These are phyloP conservation scores for Monilinia laxa DNA, from an alignment of 2,329 filamentous ascomycete genomes.

Conservation along the genomic window DNA sequence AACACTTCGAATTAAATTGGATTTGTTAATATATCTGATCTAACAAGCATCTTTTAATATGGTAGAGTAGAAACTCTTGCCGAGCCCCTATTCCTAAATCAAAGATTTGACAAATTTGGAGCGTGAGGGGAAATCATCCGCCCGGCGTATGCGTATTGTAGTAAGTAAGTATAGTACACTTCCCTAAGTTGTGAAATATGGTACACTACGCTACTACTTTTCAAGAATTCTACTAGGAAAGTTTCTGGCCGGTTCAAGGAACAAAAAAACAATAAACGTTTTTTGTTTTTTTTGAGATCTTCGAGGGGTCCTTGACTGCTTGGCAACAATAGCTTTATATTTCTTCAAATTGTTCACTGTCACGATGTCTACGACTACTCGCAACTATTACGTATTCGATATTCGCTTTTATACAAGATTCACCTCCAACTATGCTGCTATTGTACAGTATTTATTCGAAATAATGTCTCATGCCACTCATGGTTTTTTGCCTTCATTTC, in stretches of 20 bases:
- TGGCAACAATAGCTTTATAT: not conserved
- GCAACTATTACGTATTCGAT: not conserved
- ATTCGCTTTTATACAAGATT: not conserved
- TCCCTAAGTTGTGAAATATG: not conserved
- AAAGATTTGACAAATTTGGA: too few relatives aligned
- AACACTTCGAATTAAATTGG: not conserved
- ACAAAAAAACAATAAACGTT: not conserved
- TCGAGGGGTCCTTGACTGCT: not conserved
- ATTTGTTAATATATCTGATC: not conserved
- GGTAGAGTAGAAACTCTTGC: too few relatives aligned
- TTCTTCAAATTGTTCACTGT: conserved; percentile 1
- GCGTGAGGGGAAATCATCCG: too few relatives aligned
- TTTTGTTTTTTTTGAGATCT: conserved; percentile 1
- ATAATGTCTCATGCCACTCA: not conserved
- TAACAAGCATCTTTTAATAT: not conserved
- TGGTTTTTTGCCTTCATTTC: not conserved
- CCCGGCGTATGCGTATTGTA: too few relatives aligned
- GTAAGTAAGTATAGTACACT: too few relatives aligned
- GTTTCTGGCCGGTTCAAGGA: not conserved
- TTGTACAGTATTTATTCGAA: not conserved
- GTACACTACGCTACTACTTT: not conserved
- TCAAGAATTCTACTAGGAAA: not conserved
- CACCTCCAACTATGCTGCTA: too few relatives aligned
- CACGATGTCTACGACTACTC: not conserved
- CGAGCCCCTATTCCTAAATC: not conserved